Evolutionary conservation across 2,329 filamentous ascomycete species (phyloP).

Genomic region (Cladosporium halotolerans): DNA sequence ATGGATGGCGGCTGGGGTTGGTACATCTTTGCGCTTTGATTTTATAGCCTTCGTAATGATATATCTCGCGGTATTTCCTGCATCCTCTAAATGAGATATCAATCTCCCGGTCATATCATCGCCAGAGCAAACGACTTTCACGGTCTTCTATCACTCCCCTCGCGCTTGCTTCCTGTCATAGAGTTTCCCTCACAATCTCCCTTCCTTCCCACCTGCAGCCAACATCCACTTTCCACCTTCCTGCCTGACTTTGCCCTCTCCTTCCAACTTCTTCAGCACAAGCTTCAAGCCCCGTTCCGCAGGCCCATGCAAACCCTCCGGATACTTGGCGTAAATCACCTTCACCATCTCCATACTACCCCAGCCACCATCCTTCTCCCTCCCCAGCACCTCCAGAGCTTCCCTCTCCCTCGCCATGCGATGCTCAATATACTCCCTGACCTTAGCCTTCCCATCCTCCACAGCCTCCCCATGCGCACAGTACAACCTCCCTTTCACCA

Average conservation of each 20-base stretch:
- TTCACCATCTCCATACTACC: conserved; percentile 77
- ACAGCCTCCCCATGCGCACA: conserved; percentile 82
- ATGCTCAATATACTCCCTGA: conserved; percentile 78
- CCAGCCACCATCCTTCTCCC: conserved; percentile 42
- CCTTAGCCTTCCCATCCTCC: conserved; percentile 62
- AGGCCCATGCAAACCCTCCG: conserved; percentile 65
- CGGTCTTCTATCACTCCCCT: too few species aligned
- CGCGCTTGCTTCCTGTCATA: too few species aligned
- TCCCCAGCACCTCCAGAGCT: conserved; percentile 57
- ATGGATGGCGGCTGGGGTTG: neutral
- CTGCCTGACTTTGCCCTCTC: conserved; percentile 60
- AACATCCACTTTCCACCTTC: conserved; percentile 29
- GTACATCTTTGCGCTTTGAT: neutral
- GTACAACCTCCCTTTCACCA: conserved; percentile 68
- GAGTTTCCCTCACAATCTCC: neutral
- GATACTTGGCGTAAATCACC: conserved; percentile 75
- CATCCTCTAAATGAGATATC: too few species aligned
- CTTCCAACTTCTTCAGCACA: conserved; percentile 70
- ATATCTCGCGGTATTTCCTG: too few species aligned
- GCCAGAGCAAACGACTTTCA: too few species aligned
- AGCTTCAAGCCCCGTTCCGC: conserved; percentile 71
- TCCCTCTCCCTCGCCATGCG: conserved; percentile 73
- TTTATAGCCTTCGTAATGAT: too few species aligned
- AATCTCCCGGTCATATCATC: too few species aligned
- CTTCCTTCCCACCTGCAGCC: conserved; percentile 22